phyloP scores from a whole-genome alignment of 2,329 filamentous ascomycete genomes.

The Stachybotrys chartarum region DNA sequence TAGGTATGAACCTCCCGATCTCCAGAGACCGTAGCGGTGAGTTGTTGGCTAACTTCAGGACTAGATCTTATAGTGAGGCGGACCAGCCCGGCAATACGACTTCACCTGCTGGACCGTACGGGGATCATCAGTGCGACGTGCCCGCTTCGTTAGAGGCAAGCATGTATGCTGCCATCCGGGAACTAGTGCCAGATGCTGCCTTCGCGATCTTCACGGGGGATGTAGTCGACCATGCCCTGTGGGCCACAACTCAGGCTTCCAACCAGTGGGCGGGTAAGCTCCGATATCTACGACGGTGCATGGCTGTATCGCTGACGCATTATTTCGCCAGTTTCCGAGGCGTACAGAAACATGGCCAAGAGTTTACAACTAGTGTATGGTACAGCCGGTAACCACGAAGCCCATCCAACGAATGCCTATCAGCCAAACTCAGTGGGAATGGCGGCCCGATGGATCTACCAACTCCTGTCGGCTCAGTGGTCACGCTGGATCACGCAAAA shows the following conservation, averaged over 20 bases:
- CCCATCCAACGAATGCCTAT: constrained; percentile 44
- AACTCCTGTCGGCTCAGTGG: constrained; percentile 39
- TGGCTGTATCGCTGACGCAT: background rate
- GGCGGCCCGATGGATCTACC: constrained; percentile 45
- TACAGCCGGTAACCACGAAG: constrained; percentile 51
- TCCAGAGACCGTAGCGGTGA: background rate
- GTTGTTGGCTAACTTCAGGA: background rate
- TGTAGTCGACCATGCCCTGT: constrained; percentile 45
- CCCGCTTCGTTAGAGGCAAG: constrained; percentile 45
- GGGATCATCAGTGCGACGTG: constrained; percentile 45
- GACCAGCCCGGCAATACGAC: constrained; percentile 41
- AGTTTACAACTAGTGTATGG: constrained; percentile 39
- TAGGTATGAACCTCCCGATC: constrained; percentile 24
- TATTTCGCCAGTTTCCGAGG: constrained; percentile 27
- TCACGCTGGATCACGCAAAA: constrained; percentile 34
- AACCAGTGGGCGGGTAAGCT: constrained; percentile 22
- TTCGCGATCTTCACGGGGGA: constrained; percentile 56
- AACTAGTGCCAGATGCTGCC: constrained; percentile 35
- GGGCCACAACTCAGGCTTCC: constrained; percentile 32
- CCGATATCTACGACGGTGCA: background rate
- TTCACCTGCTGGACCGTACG: constrained; percentile 43
- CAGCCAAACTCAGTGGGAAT: constrained; percentile 30
- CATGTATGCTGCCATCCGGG: constrained; percentile 44
- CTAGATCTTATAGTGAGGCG: constrained; percentile 34
- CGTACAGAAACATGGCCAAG: constrained; percentile 38